These are phyloP conservation scores for Astrocystis sublimbata DNA, from an alignment of 495 filamentous ascomycete genomes.

Conservation along the genomic window DNA sequence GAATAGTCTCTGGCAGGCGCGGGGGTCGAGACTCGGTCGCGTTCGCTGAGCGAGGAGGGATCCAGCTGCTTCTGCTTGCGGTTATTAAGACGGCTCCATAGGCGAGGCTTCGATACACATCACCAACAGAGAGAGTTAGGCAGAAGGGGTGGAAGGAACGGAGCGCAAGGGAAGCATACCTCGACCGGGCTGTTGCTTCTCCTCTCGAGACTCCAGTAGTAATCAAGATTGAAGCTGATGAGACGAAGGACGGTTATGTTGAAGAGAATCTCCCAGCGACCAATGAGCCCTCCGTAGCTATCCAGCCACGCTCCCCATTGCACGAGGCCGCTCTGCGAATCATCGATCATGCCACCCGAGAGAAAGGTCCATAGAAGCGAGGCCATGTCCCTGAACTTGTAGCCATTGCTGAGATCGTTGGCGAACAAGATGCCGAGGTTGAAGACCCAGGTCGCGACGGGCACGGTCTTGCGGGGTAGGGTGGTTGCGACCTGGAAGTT, in stretches of 20 bases:
- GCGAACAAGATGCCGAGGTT: conserved; percentile 84
- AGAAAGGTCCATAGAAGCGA: conserved; percentile 46
- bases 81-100: conserved; percentile 56
- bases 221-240: conserved; percentile 96
- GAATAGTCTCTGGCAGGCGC: conserved; percentile 69
- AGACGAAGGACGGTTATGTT: conserved; percentile 92
- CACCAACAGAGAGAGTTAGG: no score
- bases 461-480: conserved; percentile 67
- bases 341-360: conserved; percentile 29
- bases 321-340: conserved; percentile 42
- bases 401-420: conserved; percentile 83
- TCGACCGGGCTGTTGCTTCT: conserved; percentile 70
- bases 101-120: no score
- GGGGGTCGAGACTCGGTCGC: conserved; percentile 78
- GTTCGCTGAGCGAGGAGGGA: conserved; percentile 77
- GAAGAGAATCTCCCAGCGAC: conserved; percentile 93
- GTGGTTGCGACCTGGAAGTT: conserved; percentile 78
- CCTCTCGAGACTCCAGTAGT: conserved; percentile 84
- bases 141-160: neutral
- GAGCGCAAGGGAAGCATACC: conserved; percentile 56
- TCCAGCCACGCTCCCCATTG: conserved; percentile 70
- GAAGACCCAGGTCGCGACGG: conserved; percentile 86
- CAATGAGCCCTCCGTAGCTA: conserved; percentile 73
- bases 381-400: conserved; percentile 65
- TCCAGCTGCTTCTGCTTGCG: conserved; percentile 98